These are phyloP conservation scores for Phytopythium oedochilum DNA, from an alignment of 352 stramenopile species.

Conservation along the genomic window DNA sequence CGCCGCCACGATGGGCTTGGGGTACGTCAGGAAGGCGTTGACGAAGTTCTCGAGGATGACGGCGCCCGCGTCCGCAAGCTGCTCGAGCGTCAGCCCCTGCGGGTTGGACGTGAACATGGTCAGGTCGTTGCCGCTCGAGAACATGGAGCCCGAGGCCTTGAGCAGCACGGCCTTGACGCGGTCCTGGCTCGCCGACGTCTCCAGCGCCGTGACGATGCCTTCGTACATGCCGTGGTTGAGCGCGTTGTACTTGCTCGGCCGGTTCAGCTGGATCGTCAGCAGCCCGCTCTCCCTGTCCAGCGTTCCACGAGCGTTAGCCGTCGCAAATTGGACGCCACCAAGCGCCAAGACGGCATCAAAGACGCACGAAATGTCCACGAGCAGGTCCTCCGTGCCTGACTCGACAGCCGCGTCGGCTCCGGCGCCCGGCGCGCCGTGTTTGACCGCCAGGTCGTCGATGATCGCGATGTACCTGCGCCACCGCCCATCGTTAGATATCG, in stretches of 20 bases:
- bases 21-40: conserved; percentile 81
- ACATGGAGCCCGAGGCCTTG: conserved; percentile 83
- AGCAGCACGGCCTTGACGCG: conserved; percentile 82
- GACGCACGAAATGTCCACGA: conserved; percentile 49
- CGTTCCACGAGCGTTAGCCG: background rate
- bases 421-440: conserved; percentile 22
- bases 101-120: conserved; percentile 70
- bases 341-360: background rate
- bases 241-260: conserved; percentile 83
- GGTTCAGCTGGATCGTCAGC: conserved; percentile 77
- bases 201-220: conserved; percentile 62
- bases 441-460: conserved; percentile 57
- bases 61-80: conserved; percentile 51
- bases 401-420: conserved; percentile 8
- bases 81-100: conserved; percentile 45
- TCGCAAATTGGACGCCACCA: background rate
- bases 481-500: background rate
- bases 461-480: conserved; percentile 55
- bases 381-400: conserved; percentile 36
- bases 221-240: conserved; percentile 85
- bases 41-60: conserved; percentile 60
- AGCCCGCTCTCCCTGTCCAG: conserved; percentile 43
- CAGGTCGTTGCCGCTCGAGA: conserved; percentile 88
- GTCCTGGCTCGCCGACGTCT: conserved; percentile 53
- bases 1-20: conserved; percentile 86